Evolutionary conservation across 345 rosid genomes (phyloP), one percentile per base, ranked within the genome.

Genomic region (Zanthoxylum bungeanum): DNA sequence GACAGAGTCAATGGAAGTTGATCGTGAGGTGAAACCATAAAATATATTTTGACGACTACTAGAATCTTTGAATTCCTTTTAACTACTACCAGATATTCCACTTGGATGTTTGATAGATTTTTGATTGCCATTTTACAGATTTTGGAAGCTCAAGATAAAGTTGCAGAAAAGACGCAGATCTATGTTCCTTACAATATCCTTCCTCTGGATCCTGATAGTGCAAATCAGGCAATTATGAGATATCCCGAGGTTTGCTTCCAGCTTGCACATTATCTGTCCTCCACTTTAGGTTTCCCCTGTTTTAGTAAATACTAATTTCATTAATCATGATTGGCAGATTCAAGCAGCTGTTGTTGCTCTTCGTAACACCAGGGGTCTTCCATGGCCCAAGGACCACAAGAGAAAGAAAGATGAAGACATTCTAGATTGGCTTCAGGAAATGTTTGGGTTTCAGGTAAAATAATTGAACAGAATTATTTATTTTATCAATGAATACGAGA

Each of bases 151-250:
- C 99, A 96, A 80, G 67, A 83, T 76, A 84, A 91, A 81, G 99
- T 96, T 82, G 97, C 89, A 0, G 98, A 93, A 77, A 91, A 93
- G 83, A 96, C 99, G 42, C 91, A 86, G 84, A 87, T 96, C 55
- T 93, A 89, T 79, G 83, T 89, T 53, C 96, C 96, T 30, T 96
- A 88, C 82, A 96, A 96, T 69, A 96, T 96, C 73, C 92, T 96
- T 66, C 99, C 99, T 58, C 94, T 96, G 61, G 99, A 96, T 77
- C 98, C 99, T 74, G 99, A 93, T 69, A 96, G 99, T 86, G 95
- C 97, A 49, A 89, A 86, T 78, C 98, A 91, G 83, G 95, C 99
- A 25, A 96, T 96, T 73, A 96, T 93, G 99, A 85, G 78, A 87
- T 96, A 86, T 82, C 96, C 98, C 56, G 99, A 96, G 95, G 99